phyloP scores from a whole-genome alignment of 2,329 filamentous ascomycete genomes.

The Septoria petroselini region DNA sequence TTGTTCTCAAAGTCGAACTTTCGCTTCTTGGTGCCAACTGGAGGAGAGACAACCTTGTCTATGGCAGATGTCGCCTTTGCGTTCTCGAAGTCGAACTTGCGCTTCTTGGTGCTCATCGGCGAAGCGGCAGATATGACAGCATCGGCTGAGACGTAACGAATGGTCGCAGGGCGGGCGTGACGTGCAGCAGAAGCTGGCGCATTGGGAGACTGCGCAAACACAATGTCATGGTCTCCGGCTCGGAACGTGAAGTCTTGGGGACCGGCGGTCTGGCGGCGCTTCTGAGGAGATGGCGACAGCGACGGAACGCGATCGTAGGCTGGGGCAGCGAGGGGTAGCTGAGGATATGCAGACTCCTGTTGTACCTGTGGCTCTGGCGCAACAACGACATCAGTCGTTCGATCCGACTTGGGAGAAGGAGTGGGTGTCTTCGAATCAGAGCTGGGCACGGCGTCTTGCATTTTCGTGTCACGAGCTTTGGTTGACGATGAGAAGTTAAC shows the following conservation, averaged over 20 bases:
- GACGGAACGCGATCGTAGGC: slow-evolving; percentile 21
- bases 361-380: slow-evolving; percentile 7
- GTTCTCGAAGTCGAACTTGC: slow-evolving; percentile 43
- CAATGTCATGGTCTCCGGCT: slow-evolving; percentile 43
- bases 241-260: slow-evolving; percentile 51
- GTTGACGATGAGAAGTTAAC: slow-evolving; percentile 74
- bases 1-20: slow-evolving; percentile 23
- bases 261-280: slow-evolving; percentile 36
- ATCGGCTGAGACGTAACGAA: slow-evolving; percentile 45
- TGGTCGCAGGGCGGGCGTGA: slow-evolving; percentile 40
- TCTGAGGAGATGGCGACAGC: slow-evolving; percentile 36
- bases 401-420: slow-evolving; percentile 27
- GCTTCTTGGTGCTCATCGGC: slow-evolving; percentile 41
- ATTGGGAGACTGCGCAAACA: slow-evolving; percentile 42
- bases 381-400: slow-evolving; percentile 5
- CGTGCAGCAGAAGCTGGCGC: slow-evolving; percentile 28
- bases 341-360: slow-evolving; percentile 8
- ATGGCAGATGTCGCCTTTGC: slow-evolving; percentile 30
- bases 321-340: slow-evolving; percentile 21
- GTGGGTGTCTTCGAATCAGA: slow-evolving; percentile 33
- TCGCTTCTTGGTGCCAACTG: slow-evolving; percentile 18
- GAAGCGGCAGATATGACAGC: slow-evolving; percentile 23
- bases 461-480: slow-evolving; percentile 38
- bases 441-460: slow-evolving; percentile 20
- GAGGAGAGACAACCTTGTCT: slow-evolving; percentile 39